These are phyloP conservation scores for Vanrija sp. DNA, from an alignment of 1,284 basidiomycete species.

Conservation along the genomic window DNA sequence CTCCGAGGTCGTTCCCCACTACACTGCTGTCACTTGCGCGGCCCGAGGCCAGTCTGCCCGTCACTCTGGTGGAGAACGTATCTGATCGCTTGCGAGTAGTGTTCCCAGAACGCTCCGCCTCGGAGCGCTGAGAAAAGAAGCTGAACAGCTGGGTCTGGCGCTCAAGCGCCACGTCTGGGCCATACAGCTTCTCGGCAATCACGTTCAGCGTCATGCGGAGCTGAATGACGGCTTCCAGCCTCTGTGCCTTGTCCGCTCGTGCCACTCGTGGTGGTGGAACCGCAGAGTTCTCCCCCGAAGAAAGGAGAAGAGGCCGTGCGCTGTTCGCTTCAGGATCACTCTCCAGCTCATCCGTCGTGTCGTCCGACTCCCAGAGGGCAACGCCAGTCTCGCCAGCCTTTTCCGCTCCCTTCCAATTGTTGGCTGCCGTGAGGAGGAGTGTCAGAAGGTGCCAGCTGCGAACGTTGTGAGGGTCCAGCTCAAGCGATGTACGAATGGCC, in stretches of 20 bases:
- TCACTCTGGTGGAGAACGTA: slow-evolving; percentile 2
- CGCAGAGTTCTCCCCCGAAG: slow-evolving; percentile 13
- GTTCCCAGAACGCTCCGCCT: slow-evolving; percentile 9
- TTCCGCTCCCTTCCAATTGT: slow-evolving; percentile 75
- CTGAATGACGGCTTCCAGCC: slow-evolving; percentile 74
- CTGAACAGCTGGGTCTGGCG: slow-evolving; percentile 82
- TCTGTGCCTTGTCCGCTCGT: slow-evolving; percentile 53
- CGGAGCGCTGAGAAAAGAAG: slow-evolving; percentile 57
- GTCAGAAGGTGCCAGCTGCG: slow-evolving; percentile 90
- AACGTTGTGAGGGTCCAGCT: slow-evolving; percentile 66
- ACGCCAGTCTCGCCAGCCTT: slow-evolving; percentile 71
- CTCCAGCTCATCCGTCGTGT: slow-evolving; percentile 6
- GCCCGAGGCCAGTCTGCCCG: slow-evolving; percentile 1
- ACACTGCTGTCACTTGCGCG: not conserved
- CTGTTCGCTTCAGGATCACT: not conserved
- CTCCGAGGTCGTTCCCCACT: slow-evolving; percentile 20
- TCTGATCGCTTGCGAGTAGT: slow-evolving; percentile 20
- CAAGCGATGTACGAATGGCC: slow-evolving; percentile 69
- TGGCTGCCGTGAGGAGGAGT: slow-evolving; percentile 70
- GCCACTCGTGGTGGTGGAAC: slow-evolving; percentile 36
- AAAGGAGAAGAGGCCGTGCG: slow-evolving; percentile 13
- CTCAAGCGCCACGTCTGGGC: slow-evolving; percentile 75
- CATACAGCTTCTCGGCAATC: slow-evolving; percentile 77
- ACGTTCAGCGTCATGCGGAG: slow-evolving; percentile 82
- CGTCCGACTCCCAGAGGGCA: slow-evolving; percentile 54